These are phyloP conservation scores for Petunia axillaris DNA, from an alignment of 257 asterid species.

Conservation along the genomic window DNA sequence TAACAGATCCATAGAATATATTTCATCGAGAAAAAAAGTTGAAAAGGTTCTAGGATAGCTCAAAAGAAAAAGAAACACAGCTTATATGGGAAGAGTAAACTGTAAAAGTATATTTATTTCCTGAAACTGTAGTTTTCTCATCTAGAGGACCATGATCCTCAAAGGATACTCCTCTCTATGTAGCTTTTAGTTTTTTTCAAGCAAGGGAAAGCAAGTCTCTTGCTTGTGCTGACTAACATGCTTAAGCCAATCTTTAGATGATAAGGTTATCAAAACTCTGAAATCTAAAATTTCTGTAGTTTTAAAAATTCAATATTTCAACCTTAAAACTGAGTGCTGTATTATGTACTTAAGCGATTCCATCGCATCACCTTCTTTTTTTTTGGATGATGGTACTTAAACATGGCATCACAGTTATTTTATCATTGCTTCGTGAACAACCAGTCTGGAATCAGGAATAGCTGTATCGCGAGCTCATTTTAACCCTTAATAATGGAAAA, in stretches of 20 bases:
- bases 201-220: not conserved
- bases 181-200: not conserved
- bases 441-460: not conserved
- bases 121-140: not conserved
- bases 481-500: slow-evolving; percentile 2
- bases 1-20: not conserved
- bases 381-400: too few relatives aligned
- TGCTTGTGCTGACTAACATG: not conserved
- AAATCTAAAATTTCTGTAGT: not conserved
- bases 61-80: not conserved
- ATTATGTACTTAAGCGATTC: slow-evolving; percentile 7
- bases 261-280: not conserved
- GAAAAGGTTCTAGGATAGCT: not conserved
- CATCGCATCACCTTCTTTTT: not conserved
- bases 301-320: not conserved
- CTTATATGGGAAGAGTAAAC: not conserved
- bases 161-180: slow-evolving; percentile 1
- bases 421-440: slow-evolving; percentile 6
- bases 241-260: not conserved
- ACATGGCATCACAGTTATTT: slow-evolving; percentile 10
- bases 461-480: slow-evolving; percentile 2
- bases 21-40: not conserved
- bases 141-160: slow-evolving; percentile 20
- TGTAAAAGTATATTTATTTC: not conserved
- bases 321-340: not conserved